phyloP scores from a whole-genome alignment of 176 grass and related monocot genomes.

The Secale cereale region DNA sequence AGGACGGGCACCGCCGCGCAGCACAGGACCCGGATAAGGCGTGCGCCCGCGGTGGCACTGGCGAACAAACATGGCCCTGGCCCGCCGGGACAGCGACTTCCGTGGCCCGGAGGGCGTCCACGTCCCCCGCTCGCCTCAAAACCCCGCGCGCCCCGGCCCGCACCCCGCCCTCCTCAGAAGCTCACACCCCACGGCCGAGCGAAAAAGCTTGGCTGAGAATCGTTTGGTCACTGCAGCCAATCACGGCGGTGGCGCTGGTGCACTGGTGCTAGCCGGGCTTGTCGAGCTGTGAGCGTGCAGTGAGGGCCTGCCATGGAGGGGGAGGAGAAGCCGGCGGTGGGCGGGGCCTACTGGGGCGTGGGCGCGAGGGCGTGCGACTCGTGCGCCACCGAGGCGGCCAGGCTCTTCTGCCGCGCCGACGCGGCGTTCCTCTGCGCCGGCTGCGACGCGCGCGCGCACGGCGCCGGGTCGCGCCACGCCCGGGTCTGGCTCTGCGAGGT shows the following conservation, averaged over 20 bases:
- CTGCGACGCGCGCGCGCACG: slow-evolving; percentile 64
- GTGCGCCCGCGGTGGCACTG: not conserved
- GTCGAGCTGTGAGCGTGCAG: not conserved
- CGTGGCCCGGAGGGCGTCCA: slow-evolving; percentile 38
- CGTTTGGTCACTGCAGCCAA: not conserved
- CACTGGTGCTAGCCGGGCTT: not conserved
- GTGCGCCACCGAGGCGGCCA: slow-evolving; percentile 49
- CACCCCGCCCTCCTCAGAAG: not conserved
- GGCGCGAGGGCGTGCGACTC: slow-evolving; percentile 46
- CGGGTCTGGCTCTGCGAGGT: slow-evolving; percentile 83
- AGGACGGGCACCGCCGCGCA: not conserved
- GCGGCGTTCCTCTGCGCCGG: slow-evolving; percentile 61
- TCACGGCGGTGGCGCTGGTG: not conserved
- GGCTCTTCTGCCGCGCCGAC: slow-evolving; percentile 54
- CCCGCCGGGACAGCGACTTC: slow-evolving; percentile 33
- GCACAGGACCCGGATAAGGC: slow-evolving; percentile 14
- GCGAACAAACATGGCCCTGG: slow-evolving; percentile 14
- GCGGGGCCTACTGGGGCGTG: slow-evolving; percentile 49
- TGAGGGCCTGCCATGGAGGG: slow-evolving; percentile 7
- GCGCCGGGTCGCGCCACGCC: slow-evolving; percentile 40
- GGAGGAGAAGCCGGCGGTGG: slow-evolving; percentile 29
- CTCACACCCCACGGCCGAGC: slow-evolving; percentile 5
- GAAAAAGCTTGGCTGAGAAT: slow-evolving; percentile 41
- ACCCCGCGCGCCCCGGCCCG: not conserved
- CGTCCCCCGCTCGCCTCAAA: slow-evolving; percentile 22